Percentiles rank a stretch among this genome's conserved stretches.
These are phyloP conservation scores for Geotrichum siamense DNA, from an alignment of 1,139 yeast genomes.

Conservation along the genomic window DNA sequence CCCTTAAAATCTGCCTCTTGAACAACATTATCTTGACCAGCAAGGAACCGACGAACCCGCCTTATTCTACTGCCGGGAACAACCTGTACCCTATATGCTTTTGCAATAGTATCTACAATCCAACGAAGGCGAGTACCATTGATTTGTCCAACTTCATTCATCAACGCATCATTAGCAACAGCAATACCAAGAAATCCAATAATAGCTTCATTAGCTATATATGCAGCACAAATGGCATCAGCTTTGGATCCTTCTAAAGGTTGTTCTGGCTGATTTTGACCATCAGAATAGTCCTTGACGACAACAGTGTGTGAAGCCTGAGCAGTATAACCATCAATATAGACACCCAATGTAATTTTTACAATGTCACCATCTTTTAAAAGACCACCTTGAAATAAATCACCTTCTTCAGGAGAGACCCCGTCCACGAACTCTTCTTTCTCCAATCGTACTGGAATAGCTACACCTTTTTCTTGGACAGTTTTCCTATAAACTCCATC, in stretches of 20 bases:
- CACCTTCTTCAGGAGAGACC: conserved; percentile 81
- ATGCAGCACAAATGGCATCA: conserved; percentile 83
- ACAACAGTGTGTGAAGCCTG: conserved; percentile 80
- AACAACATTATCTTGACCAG: conserved; percentile 90
- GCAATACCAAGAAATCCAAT: conserved; percentile 67
- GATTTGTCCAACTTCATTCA: conserved; percentile 44
- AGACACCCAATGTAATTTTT: conserved; percentile 69
- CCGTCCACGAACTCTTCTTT: conserved; percentile 72
- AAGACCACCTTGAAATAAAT: conserved; percentile 41
- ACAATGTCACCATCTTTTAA: conserved; percentile 73
- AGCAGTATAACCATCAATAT: conserved; percentile 84
- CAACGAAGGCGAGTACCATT: conserved; percentile 64
- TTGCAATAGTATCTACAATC: conserved; percentile 76
- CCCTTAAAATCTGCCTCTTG: conserved; percentile 91
- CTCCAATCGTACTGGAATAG: conserved; percentile 84
- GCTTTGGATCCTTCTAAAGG: conserved; percentile 82
- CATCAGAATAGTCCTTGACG: conserved; percentile 46
- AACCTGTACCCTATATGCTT: conserved; percentile 69
- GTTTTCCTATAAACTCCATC: conserved; percentile 26
- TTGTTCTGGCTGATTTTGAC: conserved; percentile 47
- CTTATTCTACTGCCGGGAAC: conserved; percentile 91
- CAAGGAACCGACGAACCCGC: conserved; percentile 83
- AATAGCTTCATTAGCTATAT: conserved; percentile 80
- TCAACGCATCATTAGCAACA: conserved; percentile 54
- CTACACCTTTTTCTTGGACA: conserved; percentile 62